Base-by-base conservation (phyloP, 768 basidiomycete genomes). In the Antrodiella citrinella region DNA sequence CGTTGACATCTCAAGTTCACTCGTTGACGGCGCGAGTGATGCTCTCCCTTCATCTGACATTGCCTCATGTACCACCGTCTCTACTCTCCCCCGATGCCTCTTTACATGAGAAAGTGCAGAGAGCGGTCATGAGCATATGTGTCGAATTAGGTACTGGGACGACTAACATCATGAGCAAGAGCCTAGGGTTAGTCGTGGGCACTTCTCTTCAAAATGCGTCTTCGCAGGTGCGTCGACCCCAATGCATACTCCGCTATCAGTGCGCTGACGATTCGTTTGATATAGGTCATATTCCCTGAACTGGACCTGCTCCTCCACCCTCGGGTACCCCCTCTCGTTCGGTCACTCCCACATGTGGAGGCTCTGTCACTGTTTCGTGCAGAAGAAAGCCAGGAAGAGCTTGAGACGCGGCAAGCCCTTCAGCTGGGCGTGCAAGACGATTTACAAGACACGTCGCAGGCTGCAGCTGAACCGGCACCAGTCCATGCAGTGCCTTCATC, bases 241-340 rank as follows among this genome's bases (percentile, higher is more conserved):
- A 19, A 5, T 43, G 15, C 18, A 10, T 38, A 38, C 18, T 18
- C 9, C 10, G 21, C 41, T 5, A 43, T 43, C 41, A 18, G 41
- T 43, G 21, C 18, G 41, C 21, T 43, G n/a, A n/a, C 15, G 19
- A 9, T 18, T 43, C 30, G 30, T 35, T 35, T 22, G 5, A 43
- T 19, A 25, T 30, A 49, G 46, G 50, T 47, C 35, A 39, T 52
- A 4, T 21, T 72, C 52, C 67, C 59, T 19, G 67, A 67, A 26
- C 59, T 86, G 44, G 86, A 87, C 51, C 62, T 82, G 22, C 66
- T 91, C 20, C 61, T 93, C 10, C 91, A 92, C 58, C 89, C 90
- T 43, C 82, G 88, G 19, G 72, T 86, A 3, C 91, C 91, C 7
- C 85, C 89, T 5, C 65, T 88, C 11, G 71, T 89, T 48, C 80